Evolutionary conservation across 495 filamentous ascomycete genomes (phyloP).

Genomic region (Trichoderma reesei): DNA sequence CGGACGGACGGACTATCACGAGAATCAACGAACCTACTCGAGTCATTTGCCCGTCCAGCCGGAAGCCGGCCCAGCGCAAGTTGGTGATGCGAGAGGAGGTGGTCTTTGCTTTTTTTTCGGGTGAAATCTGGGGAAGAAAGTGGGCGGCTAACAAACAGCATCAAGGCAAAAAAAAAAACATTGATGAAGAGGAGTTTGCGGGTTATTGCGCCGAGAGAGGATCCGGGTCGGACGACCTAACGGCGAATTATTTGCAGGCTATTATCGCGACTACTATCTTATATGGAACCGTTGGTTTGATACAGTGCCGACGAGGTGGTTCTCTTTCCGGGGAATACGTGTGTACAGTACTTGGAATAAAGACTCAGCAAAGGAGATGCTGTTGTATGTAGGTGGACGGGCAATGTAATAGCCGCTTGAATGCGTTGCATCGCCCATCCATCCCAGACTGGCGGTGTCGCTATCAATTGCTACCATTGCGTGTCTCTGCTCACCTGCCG

Average conservation of each 20-base stretch:
- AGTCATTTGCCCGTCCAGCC: no score
- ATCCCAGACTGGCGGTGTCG: background rate
- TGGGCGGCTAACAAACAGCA: background rate
- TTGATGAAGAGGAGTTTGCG: no score
- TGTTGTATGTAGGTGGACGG: no score
- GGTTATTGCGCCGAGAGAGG: background rate
- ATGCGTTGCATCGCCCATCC: background rate
- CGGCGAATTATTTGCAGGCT: background rate
- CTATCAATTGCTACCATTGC: background rate
- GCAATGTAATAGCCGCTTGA: background rate
- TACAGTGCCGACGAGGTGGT: background rate
- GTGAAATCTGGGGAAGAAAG: background rate
- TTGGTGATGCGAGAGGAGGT: no score
- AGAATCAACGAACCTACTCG: no score
- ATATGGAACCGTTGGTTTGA: background rate
- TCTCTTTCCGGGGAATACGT: background rate
- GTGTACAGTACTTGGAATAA: background rate
- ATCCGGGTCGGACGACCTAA: background rate
- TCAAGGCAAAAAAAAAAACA: background rate
- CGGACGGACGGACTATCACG: no score
- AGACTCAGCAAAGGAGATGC: no score
- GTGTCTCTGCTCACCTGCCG: background rate
- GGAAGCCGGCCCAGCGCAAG: no score
- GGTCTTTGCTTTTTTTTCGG: no score
- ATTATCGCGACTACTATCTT: background rate